Percentiles rank a stretch among this genome's conserved stretches.
These are phyloP conservation scores for Prunus fruticosa DNA, from an alignment of 306 rosid species.

Conservation along the genomic window DNA sequence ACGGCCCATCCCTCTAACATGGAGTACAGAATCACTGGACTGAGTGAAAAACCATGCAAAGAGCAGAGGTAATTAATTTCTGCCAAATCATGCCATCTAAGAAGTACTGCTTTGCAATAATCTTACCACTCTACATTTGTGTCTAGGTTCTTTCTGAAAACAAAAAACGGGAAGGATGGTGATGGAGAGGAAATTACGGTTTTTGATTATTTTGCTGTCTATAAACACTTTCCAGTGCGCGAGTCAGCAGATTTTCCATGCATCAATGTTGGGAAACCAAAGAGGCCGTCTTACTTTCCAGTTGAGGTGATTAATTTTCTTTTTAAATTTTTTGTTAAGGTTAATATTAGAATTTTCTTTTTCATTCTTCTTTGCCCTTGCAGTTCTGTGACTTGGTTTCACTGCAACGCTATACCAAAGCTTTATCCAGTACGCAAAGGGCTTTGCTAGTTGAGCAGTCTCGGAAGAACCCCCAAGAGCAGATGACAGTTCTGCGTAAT, in stretches of 20 bases:
- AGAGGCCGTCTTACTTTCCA: conserved; percentile 39
- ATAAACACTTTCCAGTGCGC: conserved; percentile 13
- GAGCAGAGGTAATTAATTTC: conserved; percentile 30
- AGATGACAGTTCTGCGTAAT: conserved; percentile 24
- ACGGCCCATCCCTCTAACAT: conserved; percentile 22
- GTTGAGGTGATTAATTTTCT: conserved; percentile 25
- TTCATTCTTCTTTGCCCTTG: not conserved
- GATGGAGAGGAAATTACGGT: conserved; percentile 44
- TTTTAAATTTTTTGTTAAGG: not conserved
- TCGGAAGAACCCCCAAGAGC: conserved; percentile 35
- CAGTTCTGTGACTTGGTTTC: conserved; percentile 43
- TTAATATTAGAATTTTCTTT: not conserved
- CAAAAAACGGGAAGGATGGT: conserved; percentile 12
- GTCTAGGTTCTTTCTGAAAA: conserved; percentile 1
- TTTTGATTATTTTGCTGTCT: conserved; percentile 21
- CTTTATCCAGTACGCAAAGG: conserved; percentile 41
- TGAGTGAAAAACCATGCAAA: conserved; percentile 46
- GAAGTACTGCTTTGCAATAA: not conserved
- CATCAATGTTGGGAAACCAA: conserved; percentile 49
- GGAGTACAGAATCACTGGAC: conserved; percentile 51
- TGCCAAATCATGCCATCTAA: not conserved
- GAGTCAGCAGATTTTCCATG: conserved; percentile 45
- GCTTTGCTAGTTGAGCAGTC: conserved; percentile 39
- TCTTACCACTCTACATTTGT: conserved; percentile 19
- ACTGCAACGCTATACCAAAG: conserved; percentile 49